A percentile compares a stretch with the other conserved stretches of the same genome.
Conservation (phyloP, 108 stramenopile genomes). For the Cyclostephanos tholiformis region DNA sequence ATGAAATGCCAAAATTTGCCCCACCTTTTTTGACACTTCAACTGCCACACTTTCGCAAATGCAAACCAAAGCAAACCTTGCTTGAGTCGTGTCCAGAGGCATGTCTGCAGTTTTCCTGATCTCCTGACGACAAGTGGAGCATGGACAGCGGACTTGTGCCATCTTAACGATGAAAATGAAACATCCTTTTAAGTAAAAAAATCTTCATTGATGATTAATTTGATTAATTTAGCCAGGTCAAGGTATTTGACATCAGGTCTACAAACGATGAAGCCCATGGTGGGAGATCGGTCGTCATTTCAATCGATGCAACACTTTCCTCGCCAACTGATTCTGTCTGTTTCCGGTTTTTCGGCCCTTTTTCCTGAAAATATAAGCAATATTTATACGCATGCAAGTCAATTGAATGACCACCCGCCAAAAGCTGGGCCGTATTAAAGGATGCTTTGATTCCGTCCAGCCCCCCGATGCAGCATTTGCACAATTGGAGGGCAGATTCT, state of each 20-base stretch:
- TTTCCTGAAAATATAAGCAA: constrained; percentile 17
- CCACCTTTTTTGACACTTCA: too few relatives aligned
- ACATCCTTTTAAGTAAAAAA: too few relatives aligned
- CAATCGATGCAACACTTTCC: constrained; percentile 4
- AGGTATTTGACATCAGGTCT: constrained; percentile 1
- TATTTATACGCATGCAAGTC: constrained; percentile 76
- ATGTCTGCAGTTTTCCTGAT: too few relatives aligned
- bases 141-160: too few relatives aligned
- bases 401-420: constrained; percentile 71
- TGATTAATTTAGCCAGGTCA: constrained; percentile 21
- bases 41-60: too few relatives aligned
- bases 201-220: too few relatives aligned
- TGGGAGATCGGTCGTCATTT: constrained; percentile 34
- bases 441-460: constrained; percentile 41
- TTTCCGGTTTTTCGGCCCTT: not conserved
- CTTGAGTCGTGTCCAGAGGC: too few relatives aligned
- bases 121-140: too few relatives aligned
- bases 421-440: constrained; percentile 68
- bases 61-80: too few relatives aligned
- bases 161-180: too few relatives aligned
- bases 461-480: constrained; percentile 52
- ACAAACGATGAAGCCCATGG: constrained; percentile 21
- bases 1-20: too few relatives aligned
- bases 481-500: constrained; percentile 41
- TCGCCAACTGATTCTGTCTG: too few relatives aligned